Base-by-base conservation (phyloP, 208 protist genomes). In the Crithidia mellificae region DNA sequence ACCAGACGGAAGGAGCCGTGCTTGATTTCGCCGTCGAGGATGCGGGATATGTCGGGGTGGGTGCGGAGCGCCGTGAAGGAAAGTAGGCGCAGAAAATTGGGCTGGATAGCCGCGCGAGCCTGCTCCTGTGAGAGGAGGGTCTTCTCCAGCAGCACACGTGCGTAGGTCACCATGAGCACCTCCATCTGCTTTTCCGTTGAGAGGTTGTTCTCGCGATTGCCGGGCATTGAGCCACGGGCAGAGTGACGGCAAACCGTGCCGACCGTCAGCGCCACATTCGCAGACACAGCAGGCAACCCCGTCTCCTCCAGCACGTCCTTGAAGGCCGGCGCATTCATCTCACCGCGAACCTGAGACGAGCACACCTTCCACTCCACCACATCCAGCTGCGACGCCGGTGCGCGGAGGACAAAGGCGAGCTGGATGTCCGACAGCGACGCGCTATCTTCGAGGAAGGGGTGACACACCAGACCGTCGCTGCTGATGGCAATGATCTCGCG, bases 141-240 rank as follows among this genome's bases (percentile, higher is more conserved):
- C 68, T 80, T 85, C 39, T 88, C 85, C 6, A 95, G 68, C 27
- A 95, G 77, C 53, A 93, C 70, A 22, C 87, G 75, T 24, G 90
- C 84, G 74, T 91, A 95, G 34, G 54, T 82, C 25, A 93, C 80
- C 50, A 95, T 88, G n/a, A 87, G 77, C 19, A 73, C 72, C 47
- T 84, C 80, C 74, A 93, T 87, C 57, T 93, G 86, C 65, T 83
- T 86, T 29, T 85, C 74, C 12, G 79, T 43, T 2, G 51, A 64
- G 1, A 78, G 30, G 61, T 72, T 78, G 36, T 30, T 56, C 17
- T 85, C 79, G 46, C 52, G 63, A 19, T 34, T 70, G 27, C 47
- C 39, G 15, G 49, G 19, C 0, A 46, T 24, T 4, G 46, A 50
- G n/a, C 43, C 51, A 9, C 75, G 68, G 2, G 57, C 38, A 12